A percentile compares a stretch with the other conserved stretches of the same genome.
Conservation (phyloP, 345 rosid species). For the Salix brachista region DNA sequence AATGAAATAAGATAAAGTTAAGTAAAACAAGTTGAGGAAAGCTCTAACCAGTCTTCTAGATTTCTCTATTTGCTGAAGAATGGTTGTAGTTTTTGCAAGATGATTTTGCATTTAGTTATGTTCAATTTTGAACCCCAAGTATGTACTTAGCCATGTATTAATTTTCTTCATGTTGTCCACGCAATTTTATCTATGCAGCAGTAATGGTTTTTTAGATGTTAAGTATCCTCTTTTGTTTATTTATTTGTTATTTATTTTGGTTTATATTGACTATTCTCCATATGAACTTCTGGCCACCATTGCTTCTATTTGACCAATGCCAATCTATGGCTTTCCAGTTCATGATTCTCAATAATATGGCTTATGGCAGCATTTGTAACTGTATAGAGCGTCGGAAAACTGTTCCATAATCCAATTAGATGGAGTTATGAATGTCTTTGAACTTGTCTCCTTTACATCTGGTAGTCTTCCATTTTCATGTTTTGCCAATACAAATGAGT, state of each 20-base stretch:
- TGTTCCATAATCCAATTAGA: not conserved
- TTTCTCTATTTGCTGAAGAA: not conserved
- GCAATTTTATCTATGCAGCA: no score
- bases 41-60: not conserved
- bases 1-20: not conserved
- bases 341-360: not conserved
- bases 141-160: no score
- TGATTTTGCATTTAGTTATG: not conserved
- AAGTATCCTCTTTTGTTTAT: not conserved
- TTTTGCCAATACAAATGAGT: conserved; percentile 9
- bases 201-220: not conserved
- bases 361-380: not conserved
- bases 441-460: not conserved
- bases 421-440: not conserved
- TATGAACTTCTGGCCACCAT: not conserved
- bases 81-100: not conserved
- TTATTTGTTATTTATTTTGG: not conserved
- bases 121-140: no score
- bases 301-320: not conserved
- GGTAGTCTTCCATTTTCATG: not conserved
- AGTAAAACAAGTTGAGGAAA: not conserved
- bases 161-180: no score
- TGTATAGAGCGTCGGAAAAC: not conserved
- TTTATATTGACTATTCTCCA: not conserved
- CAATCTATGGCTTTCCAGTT: not conserved